Conservation (phyloP, 148 eudicot species). For the Polygonum aviculare region DNA sequence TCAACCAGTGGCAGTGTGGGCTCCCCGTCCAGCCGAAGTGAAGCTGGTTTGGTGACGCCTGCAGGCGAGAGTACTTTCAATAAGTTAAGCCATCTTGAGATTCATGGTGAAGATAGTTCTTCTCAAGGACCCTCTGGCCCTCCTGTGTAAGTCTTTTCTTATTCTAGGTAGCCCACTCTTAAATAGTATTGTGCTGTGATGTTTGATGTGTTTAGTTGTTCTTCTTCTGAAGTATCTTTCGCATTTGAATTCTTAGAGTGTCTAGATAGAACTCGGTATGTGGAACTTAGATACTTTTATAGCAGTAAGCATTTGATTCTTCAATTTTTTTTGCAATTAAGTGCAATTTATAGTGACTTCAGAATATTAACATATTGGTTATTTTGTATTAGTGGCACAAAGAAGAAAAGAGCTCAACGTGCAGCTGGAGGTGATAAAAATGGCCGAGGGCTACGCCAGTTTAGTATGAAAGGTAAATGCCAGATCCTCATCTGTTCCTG, state of each 20-base stretch:
- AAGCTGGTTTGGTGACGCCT: slow-evolving; percentile 57
- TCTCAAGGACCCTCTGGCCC: slow-evolving; percentile 56
- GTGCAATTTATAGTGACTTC: background rate
- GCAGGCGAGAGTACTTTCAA: slow-evolving; percentile 56
- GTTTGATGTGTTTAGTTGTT: background rate
- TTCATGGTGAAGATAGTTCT: slow-evolving; percentile 62
- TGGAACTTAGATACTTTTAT: background rate
- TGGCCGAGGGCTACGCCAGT: slow-evolving; percentile 98
- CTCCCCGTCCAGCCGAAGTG: slow-evolving; percentile 70
- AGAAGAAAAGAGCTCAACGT: slow-evolving; percentile 89
- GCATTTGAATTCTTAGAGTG: background rate
- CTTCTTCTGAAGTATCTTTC: background rate
- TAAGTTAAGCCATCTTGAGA: slow-evolving; percentile 66
- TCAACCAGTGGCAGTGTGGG: slow-evolving; percentile 91
- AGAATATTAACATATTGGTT: background rate
- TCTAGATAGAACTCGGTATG: background rate
- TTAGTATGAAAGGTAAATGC: slow-evolving; percentile 91
- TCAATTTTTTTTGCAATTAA: background rate
- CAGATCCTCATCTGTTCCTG: background rate
- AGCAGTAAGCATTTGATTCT: background rate
- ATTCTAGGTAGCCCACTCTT: background rate
- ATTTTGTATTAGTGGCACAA: slow-evolving; percentile 43
- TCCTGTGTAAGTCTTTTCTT: slow-evolving; percentile 42
- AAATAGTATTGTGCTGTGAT: too few relatives aligned
- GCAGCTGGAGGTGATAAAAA: slow-evolving; percentile 78